Evolutionary conservation across 2,329 filamentous ascomycete species (phyloP).

Genomic region (Paecilomyces sp.): DNA sequence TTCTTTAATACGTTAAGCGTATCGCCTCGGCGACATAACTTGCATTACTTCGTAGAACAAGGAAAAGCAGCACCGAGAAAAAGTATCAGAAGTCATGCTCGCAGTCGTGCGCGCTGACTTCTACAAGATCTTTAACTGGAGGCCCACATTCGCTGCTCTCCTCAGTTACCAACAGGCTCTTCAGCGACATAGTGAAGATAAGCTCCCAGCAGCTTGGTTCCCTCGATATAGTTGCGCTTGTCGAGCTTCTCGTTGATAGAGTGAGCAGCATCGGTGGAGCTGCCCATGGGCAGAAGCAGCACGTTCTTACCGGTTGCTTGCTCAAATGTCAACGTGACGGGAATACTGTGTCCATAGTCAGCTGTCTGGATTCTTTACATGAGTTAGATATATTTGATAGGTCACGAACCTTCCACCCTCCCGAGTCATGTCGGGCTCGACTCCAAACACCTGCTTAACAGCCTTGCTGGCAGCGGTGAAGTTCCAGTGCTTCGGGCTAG

Average conservation of each 20-base stretch:
- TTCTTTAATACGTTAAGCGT: not conserved
- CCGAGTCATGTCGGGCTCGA: conserved; percentile 88
- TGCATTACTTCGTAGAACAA: not conserved
- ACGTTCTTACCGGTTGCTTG: conserved; percentile 98
- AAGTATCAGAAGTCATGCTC: not conserved
- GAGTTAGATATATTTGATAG: not conserved
- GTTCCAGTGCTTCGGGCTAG: conserved; percentile 98
- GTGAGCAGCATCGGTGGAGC: conserved; percentile 91
- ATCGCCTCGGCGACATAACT: not conserved
- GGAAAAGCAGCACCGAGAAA: not conserved
- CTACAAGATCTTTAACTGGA: not conserved
- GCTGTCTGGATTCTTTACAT: conserved; percentile 3
- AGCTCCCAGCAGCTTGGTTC: conserved; percentile 87
- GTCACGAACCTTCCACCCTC: conserved; percentile 74
- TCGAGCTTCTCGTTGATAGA: conserved; percentile 99
- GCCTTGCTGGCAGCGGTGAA: conserved; percentile 91
- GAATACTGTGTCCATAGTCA: conserved; percentile 61
- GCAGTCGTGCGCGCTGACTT: not conserved
- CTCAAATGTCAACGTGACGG: conserved; percentile 94
- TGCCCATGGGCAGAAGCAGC: conserved; percentile 90
- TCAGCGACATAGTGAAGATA: conserved; percentile 95
- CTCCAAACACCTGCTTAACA: conserved; percentile 89
- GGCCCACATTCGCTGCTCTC: not conserved
- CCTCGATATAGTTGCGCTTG: conserved; percentile 95
- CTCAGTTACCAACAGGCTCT: conserved; percentile 54